Conservation (phyloP, 768 basidiomycete species). For the Boletus subparvulus region DNA sequence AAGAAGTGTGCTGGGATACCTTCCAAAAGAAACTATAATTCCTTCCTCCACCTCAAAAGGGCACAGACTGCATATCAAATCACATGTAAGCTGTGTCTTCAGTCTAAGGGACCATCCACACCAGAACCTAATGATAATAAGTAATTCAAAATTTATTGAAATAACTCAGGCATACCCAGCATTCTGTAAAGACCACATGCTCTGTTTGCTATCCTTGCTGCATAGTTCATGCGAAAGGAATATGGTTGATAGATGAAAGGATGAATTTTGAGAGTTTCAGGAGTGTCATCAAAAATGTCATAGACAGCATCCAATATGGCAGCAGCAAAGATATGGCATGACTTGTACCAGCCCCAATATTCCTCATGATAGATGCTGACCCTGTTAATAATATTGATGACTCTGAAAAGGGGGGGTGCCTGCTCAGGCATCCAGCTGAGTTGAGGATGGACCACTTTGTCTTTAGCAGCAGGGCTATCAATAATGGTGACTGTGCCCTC, state of each 20-base stretch:
- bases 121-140: no score
- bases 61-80: no score
- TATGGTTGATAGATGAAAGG: neutral
- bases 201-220: neutral
- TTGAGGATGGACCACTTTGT: neutral
- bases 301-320: neutral
- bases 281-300: neutral
- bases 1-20: no score
- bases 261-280: neutral
- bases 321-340: neutral
- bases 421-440: neutral
- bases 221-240: neutral
- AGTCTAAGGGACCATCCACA: no score
- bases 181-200: neutral
- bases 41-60: no score
- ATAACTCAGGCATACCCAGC: no score
- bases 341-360: neutral
- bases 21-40: no score
- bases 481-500: neutral
- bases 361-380: no score
- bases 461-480: neutral
- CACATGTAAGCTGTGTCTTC: no score
- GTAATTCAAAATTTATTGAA: no score
- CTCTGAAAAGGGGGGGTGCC: neutral
- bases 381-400: neutral